phyloP scores from a whole-genome alignment of 108 stramenopile genomes.

The Nitzschia putrida region DNA sequence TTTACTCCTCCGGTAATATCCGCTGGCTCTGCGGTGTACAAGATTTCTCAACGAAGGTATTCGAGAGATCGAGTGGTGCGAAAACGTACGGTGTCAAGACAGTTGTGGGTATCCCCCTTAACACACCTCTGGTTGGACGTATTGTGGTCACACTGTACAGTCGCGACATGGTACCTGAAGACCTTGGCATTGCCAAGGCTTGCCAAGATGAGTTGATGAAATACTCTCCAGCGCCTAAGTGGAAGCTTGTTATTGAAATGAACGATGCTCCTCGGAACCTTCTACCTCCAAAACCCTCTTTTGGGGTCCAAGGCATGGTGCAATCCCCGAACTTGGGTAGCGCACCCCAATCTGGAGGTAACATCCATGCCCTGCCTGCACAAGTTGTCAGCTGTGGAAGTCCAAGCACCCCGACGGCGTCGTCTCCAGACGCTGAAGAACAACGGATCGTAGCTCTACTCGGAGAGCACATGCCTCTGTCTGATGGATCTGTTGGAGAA shows the following conservation, averaged over 20 bases:
- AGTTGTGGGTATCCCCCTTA: conserved; percentile 64
- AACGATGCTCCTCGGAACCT: conserved; percentile 18
- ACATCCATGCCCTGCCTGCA: background rate
- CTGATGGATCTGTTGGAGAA: conserved; percentile 19
- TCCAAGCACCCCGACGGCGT: background rate
- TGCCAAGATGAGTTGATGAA: conserved; percentile 41
- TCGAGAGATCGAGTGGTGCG: conserved; percentile 72
- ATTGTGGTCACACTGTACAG: conserved; percentile 75
- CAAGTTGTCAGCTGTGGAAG: conserved; percentile 13
- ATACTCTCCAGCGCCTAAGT: conserved; percentile 64
- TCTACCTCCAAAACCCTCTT: background rate
- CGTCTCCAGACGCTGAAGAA: conserved; percentile 37
- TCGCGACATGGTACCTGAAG: conserved; percentile 36
- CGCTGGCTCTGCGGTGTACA: conserved; percentile 61
- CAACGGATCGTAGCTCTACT: conserved; percentile 61
- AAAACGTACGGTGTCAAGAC: conserved; percentile 74
- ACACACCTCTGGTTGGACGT: conserved; percentile 50
- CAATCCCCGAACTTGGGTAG: background rate
- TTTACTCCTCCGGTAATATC: conserved; percentile 48
- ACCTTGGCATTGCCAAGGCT: conserved; percentile 34
- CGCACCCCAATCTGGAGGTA: background rate
- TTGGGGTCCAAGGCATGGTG: background rate
- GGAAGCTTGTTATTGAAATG: conserved; percentile 70
- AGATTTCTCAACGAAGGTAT: conserved; percentile 45
- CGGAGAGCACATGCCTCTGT: conserved; percentile 61